Conservation (phyloP, 345 rosid genomes). For the Pistacia integerrima region DNA sequence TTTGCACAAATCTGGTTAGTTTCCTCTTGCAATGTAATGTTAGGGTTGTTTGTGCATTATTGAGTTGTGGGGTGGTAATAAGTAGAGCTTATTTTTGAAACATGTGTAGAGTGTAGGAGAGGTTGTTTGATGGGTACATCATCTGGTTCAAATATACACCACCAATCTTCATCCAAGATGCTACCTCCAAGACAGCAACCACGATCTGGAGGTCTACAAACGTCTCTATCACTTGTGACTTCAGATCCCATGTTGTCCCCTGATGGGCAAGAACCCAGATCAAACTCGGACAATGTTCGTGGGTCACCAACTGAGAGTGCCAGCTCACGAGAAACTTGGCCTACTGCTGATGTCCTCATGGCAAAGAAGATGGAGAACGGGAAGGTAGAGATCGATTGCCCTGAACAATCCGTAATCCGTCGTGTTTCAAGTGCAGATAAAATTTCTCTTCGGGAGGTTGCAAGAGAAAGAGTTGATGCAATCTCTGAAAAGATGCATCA, state of each 20-base stretch:
- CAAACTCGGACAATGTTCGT: conserved; percentile 68
- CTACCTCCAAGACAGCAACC: conserved; percentile 91
- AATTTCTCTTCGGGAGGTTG: conserved; percentile 77
- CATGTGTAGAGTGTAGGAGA: conserved; percentile 15
- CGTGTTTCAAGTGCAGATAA: conserved; percentile 70
- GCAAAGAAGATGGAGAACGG: conserved; percentile 72
- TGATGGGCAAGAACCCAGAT: conserved; percentile 60
- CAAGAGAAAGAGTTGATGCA: conserved; percentile 80
- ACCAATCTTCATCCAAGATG: conserved; percentile 65
- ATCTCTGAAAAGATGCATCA: conserved; percentile 76
- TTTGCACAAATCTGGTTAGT: not conserved
- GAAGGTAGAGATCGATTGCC: conserved; percentile 64
- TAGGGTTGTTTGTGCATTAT: not conserved
- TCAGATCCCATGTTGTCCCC: conserved; percentile 68
- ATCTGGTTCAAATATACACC: conserved; percentile 81
- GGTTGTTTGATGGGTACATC: conserved; percentile 75
- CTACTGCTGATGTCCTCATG: conserved; percentile 60
- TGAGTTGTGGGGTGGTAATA: not conserved
- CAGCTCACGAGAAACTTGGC: conserved; percentile 96
- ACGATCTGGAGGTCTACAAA: conserved; percentile 57
- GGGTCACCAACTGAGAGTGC: conserved; percentile 99
- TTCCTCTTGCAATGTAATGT: not conserved
- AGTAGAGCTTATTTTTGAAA: not conserved
- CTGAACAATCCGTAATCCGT: conserved; percentile 66
- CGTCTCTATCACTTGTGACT: conserved; percentile 66